Base-by-base conservation (phyloP, 441 rosid genomes). In the Biscutella laevigata region DNA sequence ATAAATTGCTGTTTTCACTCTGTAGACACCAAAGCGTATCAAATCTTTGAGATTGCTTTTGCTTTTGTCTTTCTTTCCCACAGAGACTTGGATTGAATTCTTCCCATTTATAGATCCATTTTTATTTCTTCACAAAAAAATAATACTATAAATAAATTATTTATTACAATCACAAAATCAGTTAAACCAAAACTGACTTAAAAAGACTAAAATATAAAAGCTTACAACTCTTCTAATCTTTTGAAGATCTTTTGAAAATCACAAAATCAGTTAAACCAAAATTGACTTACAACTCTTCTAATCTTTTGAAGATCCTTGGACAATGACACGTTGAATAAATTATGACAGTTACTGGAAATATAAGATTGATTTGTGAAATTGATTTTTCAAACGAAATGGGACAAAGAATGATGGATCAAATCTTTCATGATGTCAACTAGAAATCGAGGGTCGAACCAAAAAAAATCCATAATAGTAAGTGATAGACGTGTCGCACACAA, bases 1-100 rank as follows among this genome's bases (percentile, higher is more conserved):
- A 66, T 53, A 52, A 66, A 53, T 59, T 59, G 65, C 61, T 44
- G 56, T n/a, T 66, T 66, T 58, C 68, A 42, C 62, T 36, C 57
- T 47, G 51, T 75, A 54, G 72, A 64, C 57, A 72, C 68, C 58
- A 71, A 67, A 55, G 48, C 54, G 63, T 34, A 72, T 78, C 78
- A 75, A 70, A 73, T 77, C 83, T 68, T 25, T 30, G 61, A 70
- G 76, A 77, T 73, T 60, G 66, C 69, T 59, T 72, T 48, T 54
- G 32, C 62, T n/a, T 57, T 65, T 59, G 57, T 67, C 66, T n/a
- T n/a, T n/a, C 25, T 66, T 57, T 57, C 72, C 70, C 65, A 59
- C 63, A 35, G 32, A 48, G 37, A 4, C 4, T n/a, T n/a, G n/a
- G n/a, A n/a, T n/a, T n/a, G n/a, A n/a, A n/a, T n/a, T n/a, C n/a